These are phyloP conservation scores for Zygosaccharomyces sapae DNA, from an alignment of 1,139 yeast species.

Conservation along the genomic window DNA sequence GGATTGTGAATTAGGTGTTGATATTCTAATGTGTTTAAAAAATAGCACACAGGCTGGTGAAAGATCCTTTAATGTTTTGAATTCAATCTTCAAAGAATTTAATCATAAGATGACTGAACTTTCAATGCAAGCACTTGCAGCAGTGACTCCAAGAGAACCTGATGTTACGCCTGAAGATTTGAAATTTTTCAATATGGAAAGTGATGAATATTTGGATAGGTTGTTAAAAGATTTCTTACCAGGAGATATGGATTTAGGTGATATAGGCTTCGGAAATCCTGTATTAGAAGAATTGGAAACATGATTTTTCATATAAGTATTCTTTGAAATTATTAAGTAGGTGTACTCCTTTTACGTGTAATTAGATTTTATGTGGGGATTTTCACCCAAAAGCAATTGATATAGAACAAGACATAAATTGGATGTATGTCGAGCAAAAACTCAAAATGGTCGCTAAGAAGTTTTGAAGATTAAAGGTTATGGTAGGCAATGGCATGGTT, in stretches of 20 bases:
- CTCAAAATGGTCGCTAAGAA: too few species aligned
- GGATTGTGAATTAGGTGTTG: slow-evolving; percentile 71
- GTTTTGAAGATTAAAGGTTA: too few species aligned
- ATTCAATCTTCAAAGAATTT: slow-evolving; percentile 58
- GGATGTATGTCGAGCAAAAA: too few species aligned
- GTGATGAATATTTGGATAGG: slow-evolving; percentile 4
- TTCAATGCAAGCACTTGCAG: slow-evolving; percentile 12
- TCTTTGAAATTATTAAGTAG: neutral
- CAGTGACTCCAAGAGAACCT: slow-evolving; percentile 1
- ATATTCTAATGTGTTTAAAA: slow-evolving; percentile 61
- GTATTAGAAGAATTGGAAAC: slow-evolving; percentile 1
- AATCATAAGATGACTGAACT: slow-evolving; percentile 22
- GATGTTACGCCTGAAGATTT: slow-evolving; percentile 4
- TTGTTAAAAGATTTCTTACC: slow-evolving; percentile 4
- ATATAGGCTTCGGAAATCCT: neutral
- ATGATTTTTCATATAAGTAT: neutral
- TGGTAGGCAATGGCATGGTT: too few species aligned
- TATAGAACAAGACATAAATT: too few species aligned
- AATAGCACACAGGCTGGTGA: slow-evolving; percentile 70
- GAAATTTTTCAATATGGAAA: slow-evolving; percentile 3
- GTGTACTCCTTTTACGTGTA: neutral
- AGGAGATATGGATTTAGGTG: slow-evolving; percentile 2
- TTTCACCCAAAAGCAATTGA: too few species aligned
- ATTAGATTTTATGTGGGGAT: too few species aligned
- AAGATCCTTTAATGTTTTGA: slow-evolving; percentile 68